These are phyloP conservation scores for Arabidopsis lyrata DNA, from an alignment of 441 rosid genomes.

Conservation along the genomic window DNA sequence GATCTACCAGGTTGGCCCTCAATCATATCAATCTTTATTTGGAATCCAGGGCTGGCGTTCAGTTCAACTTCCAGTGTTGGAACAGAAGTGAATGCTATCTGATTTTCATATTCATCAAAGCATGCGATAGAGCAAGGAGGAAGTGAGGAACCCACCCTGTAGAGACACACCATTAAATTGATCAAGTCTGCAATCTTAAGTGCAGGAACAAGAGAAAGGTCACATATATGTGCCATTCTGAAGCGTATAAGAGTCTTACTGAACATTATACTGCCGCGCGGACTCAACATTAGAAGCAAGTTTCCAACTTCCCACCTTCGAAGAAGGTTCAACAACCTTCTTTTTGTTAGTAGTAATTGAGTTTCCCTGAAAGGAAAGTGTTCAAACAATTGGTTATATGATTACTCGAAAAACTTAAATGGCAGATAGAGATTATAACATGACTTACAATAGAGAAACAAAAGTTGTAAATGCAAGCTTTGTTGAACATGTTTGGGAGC, in stretches of 20 bases:
- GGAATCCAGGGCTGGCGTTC: constrained; percentile 7
- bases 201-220: neutral
- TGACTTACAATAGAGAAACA: constrained; percentile 58
- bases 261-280: constrained; percentile 15
- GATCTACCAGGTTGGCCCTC: constrained; percentile 47
- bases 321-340: constrained; percentile 53
- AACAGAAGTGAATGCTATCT: constrained; percentile 48
- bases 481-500: constrained; percentile 48
- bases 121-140: constrained; percentile 53
- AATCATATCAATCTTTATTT: constrained; percentile 33
- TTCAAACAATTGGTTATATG: constrained; percentile 24
- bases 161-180: constrained; percentile 11
- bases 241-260: constrained; percentile 46
- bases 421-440: neutral
- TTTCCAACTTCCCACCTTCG: constrained; percentile 54
- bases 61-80: constrained; percentile 52
- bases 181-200: constrained; percentile 5
- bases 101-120: constrained; percentile 61
- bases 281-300: constrained; percentile 40
- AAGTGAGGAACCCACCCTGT: constrained; percentile 64
- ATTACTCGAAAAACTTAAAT: constrained; percentile 1
- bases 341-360: constrained; percentile 47
- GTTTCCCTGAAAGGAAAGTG: constrained; percentile 47
- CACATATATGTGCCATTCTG: neutral
- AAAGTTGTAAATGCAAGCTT: constrained; percentile 62